Base-by-base conservation (phyloP, 1,284 basidiomycete species). In the Trichosporon faecale region DNA sequence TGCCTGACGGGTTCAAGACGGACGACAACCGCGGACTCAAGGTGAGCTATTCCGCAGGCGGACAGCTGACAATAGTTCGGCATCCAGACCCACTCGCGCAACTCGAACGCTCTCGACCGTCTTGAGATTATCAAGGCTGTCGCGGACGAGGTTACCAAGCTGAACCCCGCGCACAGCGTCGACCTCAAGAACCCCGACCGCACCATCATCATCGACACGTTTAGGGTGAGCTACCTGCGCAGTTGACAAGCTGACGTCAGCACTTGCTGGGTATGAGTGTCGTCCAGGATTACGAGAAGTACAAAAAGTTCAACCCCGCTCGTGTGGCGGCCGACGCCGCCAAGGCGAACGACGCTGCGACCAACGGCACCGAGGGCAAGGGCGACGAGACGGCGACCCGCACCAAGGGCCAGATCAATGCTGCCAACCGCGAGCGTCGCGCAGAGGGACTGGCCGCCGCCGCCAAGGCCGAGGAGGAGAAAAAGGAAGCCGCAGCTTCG, bases 41-140 rank as follows among this genome's bases (percentile, higher is more conserved):
- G 68, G 72, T 73, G 14, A 49, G 68, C 21, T 55, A n/a, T 4
- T 21, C 23, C 3, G 0, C 21, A 16, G 11, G 1, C 14, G 0
- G 21, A 0, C 1, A 49, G 64, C 61, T 70, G 49, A 68, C 66
- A n/a, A 0, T 67, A 82, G 79, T 82, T 78, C 44, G 81, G 73
- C 0, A 77, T 81, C 31, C 70, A 75, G 18, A 72, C 76, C 3
- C 79, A 75, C 65, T 70, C 76, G 6, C 75, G 81, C 31, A 74
- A 76, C 57, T 81, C 79, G 12, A 69, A 74, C 64, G 76, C 74
- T 57, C 64, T 82, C 4, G 77, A 78, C 12, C 63, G 79, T 23
- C 70, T 82, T 68, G 76, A 80, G 16, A 77, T 80, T 76, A 82
- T 82, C 73, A 76, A 76, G 60, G 70, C 75, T 0, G 74, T 80